Evolutionary conservation across 306 rosid genomes (phyloP).

Genomic region (Citrullus mucosospermus): DNA sequence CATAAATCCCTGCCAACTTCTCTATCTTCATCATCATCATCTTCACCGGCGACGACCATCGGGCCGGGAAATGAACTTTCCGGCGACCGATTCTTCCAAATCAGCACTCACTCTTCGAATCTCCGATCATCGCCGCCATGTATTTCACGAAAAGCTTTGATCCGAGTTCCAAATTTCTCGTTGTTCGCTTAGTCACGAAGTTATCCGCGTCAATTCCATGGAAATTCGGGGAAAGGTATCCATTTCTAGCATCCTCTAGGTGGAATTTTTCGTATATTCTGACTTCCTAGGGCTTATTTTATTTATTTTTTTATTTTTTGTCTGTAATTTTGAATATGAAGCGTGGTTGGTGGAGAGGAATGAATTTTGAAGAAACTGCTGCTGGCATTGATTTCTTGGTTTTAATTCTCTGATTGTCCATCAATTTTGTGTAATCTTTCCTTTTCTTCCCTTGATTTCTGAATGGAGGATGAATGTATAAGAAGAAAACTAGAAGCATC

Average conservation of each 20-base stretch:
- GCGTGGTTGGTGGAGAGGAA: neutral
- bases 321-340: neutral
- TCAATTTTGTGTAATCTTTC: neutral
- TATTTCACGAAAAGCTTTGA: conserved; percentile 54
- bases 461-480: neutral
- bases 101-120: conserved; percentile 36
- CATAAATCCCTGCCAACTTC: neutral
- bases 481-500: neutral
- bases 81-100: conserved; percentile 23
- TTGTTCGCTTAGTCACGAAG: conserved; percentile 10
- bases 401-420: neutral
- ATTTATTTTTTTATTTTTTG: neutral
- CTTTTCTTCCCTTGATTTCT: neutral
- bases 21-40: neutral
- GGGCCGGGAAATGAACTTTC: conserved; percentile 55
- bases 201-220: conserved; percentile 5
- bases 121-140: conserved; percentile 73
- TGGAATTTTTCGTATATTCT: neutral
- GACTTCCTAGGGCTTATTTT: neutral
- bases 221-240: conserved; percentile 12
- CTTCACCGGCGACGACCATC: conserved; percentile 6
- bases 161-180: conserved; percentile 12
- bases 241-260: neutral
- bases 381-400: conserved; percentile 1
- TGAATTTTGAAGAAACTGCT: conserved; percentile 6